Conservation (phyloP, 2,329 filamentous ascomycete species). For the Zasmidium angulare region DNA sequence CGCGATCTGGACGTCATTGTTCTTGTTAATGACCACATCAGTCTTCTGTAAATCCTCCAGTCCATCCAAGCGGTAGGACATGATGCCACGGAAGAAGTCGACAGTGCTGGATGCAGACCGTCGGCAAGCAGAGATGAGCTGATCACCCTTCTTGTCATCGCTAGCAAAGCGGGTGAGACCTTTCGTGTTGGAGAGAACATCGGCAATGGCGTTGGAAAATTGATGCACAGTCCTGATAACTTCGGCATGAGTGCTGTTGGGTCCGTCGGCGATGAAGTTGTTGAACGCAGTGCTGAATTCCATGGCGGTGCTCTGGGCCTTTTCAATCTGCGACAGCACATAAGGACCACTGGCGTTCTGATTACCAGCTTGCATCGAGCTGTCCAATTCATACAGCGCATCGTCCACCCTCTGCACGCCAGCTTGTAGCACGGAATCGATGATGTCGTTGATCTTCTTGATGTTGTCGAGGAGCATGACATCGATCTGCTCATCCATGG, state of each 20-base stretch:
- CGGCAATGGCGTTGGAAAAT: conserved; percentile 85
- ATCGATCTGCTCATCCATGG: conserved; percentile 87
- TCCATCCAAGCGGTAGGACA: conserved; percentile 89
- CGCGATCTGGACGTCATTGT: conserved; percentile 92
- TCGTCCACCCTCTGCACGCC: conserved; percentile 94
- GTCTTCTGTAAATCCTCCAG: conserved; percentile 90
- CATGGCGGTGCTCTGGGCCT: conserved; percentile 88
- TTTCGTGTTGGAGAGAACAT: conserved; percentile 95
- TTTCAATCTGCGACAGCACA: conserved; percentile 94
- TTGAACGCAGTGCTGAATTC: conserved; percentile 98
- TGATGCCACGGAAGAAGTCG: conserved; percentile 90
- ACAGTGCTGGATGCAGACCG: conserved; percentile 84
- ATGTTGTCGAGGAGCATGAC: conserved; percentile 82
- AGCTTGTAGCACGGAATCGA: conserved; percentile 91
- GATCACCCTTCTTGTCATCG: conserved; percentile 91
- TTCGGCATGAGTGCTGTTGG: conserved; percentile 83
- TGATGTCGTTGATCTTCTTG: conserved; percentile 93
- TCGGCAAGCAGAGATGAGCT: conserved; percentile 77
- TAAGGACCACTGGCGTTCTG: conserved; percentile 95
- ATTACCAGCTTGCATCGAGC: conserved; percentile 96
- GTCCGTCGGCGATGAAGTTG: conserved; percentile 95
- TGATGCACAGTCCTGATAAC: conserved; percentile 91
- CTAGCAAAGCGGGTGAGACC: conserved; percentile 89
- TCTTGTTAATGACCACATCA: conserved; percentile 95
- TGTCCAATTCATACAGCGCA: conserved; percentile 94